Evolutionary conservation across 2,329 filamentous ascomycete species (phyloP).

Genomic region (Stemphylium lycopersici): DNA sequence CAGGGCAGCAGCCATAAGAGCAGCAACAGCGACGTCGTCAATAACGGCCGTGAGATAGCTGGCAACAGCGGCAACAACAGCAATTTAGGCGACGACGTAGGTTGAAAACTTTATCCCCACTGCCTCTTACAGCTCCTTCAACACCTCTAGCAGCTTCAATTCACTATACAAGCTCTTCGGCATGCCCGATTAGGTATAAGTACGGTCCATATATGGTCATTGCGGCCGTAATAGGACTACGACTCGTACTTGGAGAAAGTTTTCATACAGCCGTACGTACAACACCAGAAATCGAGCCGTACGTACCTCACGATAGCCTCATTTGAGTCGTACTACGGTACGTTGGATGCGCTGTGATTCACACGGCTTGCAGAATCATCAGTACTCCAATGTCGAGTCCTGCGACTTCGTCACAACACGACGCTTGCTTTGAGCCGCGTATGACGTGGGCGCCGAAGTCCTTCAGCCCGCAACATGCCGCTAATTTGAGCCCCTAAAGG

Average conservation of each 20-base stretch:
- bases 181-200: neutral
- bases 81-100: neutral
- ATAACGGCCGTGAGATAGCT: neutral
- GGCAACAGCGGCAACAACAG: neutral
- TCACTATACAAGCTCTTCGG: neutral
- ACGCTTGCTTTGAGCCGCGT: too few species aligned
- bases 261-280: neutral
- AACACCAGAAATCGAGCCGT: neutral
- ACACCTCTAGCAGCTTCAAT: slow-evolving; percentile 2
- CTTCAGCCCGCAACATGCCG: too few species aligned
- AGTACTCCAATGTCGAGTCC: too few species aligned
- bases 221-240: neutral
- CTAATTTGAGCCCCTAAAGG: too few species aligned
- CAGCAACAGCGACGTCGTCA: neutral
- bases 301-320: slow-evolving; percentile 3
- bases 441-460: too few species aligned
- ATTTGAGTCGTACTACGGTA: slow-evolving; percentile 1
- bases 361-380: too few species aligned
- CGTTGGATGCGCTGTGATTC: neutral
- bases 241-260: neutral
- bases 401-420: too few species aligned
- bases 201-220: neutral
- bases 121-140: too few species aligned
- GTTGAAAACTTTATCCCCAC: neutral
- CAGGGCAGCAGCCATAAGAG: neutral